phyloP scores from a whole-genome alignment of 2,329 filamentous ascomycete species.

The Trichoderma lentiforme region DNA sequence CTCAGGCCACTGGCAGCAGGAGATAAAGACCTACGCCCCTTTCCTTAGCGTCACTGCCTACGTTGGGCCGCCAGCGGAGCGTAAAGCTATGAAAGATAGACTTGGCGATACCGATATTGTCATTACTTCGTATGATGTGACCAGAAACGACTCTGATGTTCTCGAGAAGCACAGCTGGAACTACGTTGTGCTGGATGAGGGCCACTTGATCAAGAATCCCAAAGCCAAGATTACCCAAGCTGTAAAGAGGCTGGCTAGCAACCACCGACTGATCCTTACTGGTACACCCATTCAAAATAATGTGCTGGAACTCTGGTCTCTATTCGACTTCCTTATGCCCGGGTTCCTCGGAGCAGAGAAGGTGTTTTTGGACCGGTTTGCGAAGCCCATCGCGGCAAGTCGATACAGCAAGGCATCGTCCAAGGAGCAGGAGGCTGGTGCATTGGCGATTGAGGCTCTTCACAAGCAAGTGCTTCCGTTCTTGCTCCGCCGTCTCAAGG shows the following conservation, averaged over 20 bases:
- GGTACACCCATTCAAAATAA: slow-evolving; percentile 98
- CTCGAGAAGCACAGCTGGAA: slow-evolving; percentile 88
- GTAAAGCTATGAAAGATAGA: slow-evolving; percentile 64
- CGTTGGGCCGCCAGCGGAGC: slow-evolving; percentile 81
- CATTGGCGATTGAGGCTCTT: slow-evolving; percentile 92
- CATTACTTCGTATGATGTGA: slow-evolving; percentile 97
- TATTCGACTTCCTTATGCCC: slow-evolving; percentile 99
- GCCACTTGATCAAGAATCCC: slow-evolving; percentile 97
- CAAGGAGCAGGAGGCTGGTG: slow-evolving; percentile 96
- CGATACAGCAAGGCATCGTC: slow-evolving; percentile 96
- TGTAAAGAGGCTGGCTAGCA: slow-evolving; percentile 84
- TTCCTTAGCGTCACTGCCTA: slow-evolving; percentile 90
- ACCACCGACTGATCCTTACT: slow-evolving; percentile 92
- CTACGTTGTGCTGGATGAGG: slow-evolving; percentile 94
- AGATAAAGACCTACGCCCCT: slow-evolving; percentile 91
- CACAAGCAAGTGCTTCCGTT: slow-evolving; percentile 98
- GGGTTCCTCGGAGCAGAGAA: slow-evolving; percentile 93
- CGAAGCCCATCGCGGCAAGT: slow-evolving; percentile 90
- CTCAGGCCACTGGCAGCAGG: slow-evolving; percentile 98
- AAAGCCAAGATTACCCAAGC: slow-evolving; percentile 93
- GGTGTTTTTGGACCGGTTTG: slow-evolving; percentile 93
- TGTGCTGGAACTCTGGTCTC: slow-evolving; percentile 91
- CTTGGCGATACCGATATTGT: slow-evolving; percentile 84
- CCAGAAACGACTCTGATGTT: slow-evolving; percentile 88
- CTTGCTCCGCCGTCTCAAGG: slow-evolving; percentile 90